These are phyloP conservation scores for Dentipellis fragilis DNA, from an alignment of 768 basidiomycete species.

Conservation along the genomic window DNA sequence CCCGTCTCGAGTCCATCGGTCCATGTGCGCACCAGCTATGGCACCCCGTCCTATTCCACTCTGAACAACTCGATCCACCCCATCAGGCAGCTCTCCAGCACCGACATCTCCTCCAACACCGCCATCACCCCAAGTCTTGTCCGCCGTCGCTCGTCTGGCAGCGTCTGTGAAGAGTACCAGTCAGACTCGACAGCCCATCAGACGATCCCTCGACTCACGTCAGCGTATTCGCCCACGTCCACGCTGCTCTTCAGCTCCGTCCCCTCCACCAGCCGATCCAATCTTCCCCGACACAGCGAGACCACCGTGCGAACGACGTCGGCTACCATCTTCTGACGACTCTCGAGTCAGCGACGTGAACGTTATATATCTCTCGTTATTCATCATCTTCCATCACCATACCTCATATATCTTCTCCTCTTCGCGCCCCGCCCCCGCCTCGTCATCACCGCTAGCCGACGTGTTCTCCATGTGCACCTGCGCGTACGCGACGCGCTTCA, in stretches of 20 bases:
- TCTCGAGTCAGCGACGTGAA: background rate
- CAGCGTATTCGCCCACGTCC: conserved; percentile 8
- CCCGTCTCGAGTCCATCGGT: background rate
- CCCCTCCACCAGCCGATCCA: background rate
- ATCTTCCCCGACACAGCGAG: background rate
- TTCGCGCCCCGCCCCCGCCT: background rate
- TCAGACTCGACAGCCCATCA: background rate
- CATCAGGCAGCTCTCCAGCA: conserved; percentile 11
- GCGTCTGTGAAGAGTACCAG: conserved; percentile 7
- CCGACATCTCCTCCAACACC: conserved; percentile 10
- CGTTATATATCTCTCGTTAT: background rate
- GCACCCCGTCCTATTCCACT: background rate
- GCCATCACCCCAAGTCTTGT: conserved; percentile 10
- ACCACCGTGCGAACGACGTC: background rate
- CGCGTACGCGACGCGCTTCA: background rate
- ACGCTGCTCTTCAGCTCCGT: conserved; percentile 2
- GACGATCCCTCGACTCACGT: conserved; percentile 7
- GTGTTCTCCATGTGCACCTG: background rate
- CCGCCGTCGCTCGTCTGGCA: conserved; percentile 1
- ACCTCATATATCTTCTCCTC: background rate
- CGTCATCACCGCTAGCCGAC: background rate
- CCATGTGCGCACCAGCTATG: too few species aligned
- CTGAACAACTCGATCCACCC: conserved; percentile 6
- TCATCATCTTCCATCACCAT: background rate
- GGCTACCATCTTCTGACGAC: background rate